Base-by-base conservation (phyloP, 1,284 basidiomycete species). In the Chalciporus piperatoides region DNA sequence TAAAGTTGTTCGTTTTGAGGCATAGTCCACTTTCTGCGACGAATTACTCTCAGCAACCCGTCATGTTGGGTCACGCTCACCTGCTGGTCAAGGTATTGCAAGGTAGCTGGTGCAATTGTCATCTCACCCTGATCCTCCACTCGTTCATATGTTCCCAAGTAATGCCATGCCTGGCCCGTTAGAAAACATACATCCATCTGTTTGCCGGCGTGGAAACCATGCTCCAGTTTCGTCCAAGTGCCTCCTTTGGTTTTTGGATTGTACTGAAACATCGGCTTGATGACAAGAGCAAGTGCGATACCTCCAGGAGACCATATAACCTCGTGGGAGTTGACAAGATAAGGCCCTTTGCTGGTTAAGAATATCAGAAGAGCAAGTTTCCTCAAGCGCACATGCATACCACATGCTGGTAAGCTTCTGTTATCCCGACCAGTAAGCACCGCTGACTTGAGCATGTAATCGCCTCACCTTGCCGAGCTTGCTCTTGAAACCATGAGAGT, bases 131-230 rank as follows among this genome's bases (percentile, higher is more conserved):
- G 40, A 6, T 46, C 46, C 41, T 49, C 52, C 28, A 49, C 43
- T 33, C 59, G 42, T 50, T 68, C 62, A 39, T 68, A 67, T 35
- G 60, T 67, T 4, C 64, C 61, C 11, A 68, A 32, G 40, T 63
- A 63, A 24, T 51, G 44, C 36, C 35, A 39, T 24, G 10, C 36
- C 2, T 46, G 43, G 35, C 39, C 24, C 14, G 30, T 23, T 23
- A 38, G n/a, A 43, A 12, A 51, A 43, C 53, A 67, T 11, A 62
- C 27, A 32, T 65, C 65, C 49, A 63, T 41, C 15, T 21, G 56
- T 38, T 58, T 48, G 35, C 48, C 53, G 28, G 46, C 30, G 8
- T 46, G 33, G 6, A 67, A 61, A 30, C 8, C 3, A 10, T 44
- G 27, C 23, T 46, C 6, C 15, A 52, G 2, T 36, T 52, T 52